Percentiles rank a stretch among this genome's conserved stretches.
Evolutionary conservation across 495 filamentous ascomycete species (phyloP).

Genomic region (Aspergillus ostianus): DNA sequence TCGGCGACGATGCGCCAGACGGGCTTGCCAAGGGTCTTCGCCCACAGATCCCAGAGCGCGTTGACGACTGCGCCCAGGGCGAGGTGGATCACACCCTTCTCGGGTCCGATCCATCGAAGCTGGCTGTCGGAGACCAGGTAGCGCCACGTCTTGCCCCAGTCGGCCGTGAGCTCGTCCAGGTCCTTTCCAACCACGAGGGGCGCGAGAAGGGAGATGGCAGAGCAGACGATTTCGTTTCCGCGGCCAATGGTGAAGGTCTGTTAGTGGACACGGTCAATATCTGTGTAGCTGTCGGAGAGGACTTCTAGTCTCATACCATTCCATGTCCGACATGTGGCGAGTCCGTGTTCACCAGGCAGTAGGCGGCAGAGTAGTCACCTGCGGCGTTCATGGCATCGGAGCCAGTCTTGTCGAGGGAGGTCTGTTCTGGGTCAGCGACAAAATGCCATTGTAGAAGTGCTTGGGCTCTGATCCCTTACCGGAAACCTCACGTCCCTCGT

Average conservation of each 20-base stretch:
- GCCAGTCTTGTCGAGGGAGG: conserved; percentile 90
- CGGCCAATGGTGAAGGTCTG: conserved; percentile 96
- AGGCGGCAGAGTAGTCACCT: conserved; percentile 88
- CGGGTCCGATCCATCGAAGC: conserved; percentile 91
- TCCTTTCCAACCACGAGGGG: conserved; percentile 69
- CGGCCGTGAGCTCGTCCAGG: conserved; percentile 68
- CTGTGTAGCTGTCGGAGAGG: background rate
- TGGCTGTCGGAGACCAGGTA: conserved; percentile 88
- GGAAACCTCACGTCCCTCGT: conserved; percentile 91
- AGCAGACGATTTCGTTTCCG: conserved; percentile 90
- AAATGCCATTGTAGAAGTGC: background rate
- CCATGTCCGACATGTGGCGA: conserved; percentile 73
- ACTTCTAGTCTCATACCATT: conserved; percentile 58
- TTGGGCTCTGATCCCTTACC: conserved; percentile 34
- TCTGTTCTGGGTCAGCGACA: conserved; percentile 41
- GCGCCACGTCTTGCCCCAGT: conserved; percentile 90
- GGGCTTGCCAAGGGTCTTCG: conserved; percentile 79
- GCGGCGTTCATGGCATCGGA: conserved; percentile 98
- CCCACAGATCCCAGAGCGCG: conserved; percentile 94
- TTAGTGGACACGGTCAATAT: background rate
- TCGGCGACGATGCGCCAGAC: conserved; percentile 89
- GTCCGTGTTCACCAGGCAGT: conserved; percentile 87
- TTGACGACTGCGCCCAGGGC: conserved; percentile 90
- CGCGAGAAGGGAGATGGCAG: conserved; percentile 74
- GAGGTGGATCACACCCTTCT: conserved; percentile 93